Evolutionary conservation across 352 stramenopile genomes (phyloP).

Genomic region (Aphanomyces cochlioides): DNA sequence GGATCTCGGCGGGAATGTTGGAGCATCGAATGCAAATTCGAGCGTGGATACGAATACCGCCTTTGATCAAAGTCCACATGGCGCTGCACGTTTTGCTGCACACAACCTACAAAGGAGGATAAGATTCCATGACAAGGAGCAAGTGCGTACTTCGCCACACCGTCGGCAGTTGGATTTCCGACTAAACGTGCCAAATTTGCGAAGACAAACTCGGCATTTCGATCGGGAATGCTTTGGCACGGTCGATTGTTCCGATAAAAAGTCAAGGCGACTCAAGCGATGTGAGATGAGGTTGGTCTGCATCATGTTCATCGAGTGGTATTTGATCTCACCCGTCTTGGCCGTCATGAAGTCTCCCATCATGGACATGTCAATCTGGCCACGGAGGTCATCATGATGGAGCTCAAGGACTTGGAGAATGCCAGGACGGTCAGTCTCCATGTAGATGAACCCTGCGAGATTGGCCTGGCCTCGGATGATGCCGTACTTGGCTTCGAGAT

Average conservation of each 20-base stretch:
- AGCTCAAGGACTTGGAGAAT: background rate
- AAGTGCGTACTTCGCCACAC: background rate
- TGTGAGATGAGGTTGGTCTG: background rate
- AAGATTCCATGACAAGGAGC: background rate
- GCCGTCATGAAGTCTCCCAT: background rate
- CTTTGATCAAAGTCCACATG: no score
- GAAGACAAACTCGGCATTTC: background rate
- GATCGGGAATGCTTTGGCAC: background rate
- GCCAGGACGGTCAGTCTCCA: background rate
- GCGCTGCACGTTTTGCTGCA: background rate
- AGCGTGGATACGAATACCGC: no score
- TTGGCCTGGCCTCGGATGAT: background rate
- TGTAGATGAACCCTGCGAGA: background rate
- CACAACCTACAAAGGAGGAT: background rate
- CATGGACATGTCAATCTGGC: background rate
- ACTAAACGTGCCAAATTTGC: background rate
- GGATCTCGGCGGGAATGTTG: no score
- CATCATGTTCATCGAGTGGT: background rate
- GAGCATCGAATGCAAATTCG: no score
- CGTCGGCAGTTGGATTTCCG: background rate
- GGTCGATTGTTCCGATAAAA: background rate
- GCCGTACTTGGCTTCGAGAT: background rate
- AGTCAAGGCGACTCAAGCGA: no score
- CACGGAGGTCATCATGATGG: background rate
- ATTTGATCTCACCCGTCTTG: background rate